phyloP scores from a whole-genome alignment of 2,329 filamentous ascomycete genomes.

The Pseudogymnoascus sp. region DNA sequence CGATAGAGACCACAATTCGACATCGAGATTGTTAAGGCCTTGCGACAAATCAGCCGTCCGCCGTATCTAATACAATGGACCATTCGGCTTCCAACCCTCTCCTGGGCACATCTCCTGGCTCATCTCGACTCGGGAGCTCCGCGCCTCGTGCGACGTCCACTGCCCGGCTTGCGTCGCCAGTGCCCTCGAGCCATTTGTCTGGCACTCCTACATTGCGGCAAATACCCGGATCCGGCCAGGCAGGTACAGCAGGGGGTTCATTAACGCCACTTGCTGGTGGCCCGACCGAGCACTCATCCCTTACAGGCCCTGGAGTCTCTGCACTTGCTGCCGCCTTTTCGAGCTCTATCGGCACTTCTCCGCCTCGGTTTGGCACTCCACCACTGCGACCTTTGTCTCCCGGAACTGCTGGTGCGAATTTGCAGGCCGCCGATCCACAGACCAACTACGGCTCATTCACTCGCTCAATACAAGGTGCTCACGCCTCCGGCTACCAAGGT shows the following conservation, averaged over 20 bases:
- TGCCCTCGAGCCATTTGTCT: conserved; percentile 36
- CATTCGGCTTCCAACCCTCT: conserved; percentile 3
- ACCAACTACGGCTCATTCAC: conserved; percentile 80
- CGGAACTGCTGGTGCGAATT: conserved; percentile 36
- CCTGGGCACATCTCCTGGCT: neutral
- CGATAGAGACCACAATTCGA: neutral
- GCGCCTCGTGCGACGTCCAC: conserved; percentile 52
- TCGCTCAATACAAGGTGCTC: conserved; percentile 34
- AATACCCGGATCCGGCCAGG: conserved; percentile 39
- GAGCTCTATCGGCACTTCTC: conserved; percentile 62
- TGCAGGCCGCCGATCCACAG: conserved; percentile 41
- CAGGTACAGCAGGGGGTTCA: conserved; percentile 34
- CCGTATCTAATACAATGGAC: neutral
- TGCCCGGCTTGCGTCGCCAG: conserved; percentile 53
- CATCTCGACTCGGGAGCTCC: conserved; percentile 34
- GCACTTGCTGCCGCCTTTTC: conserved; percentile 83
- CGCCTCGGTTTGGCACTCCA: conserved; percentile 62
- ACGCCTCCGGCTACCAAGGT: conserved; percentile 35
- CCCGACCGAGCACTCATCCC: conserved; percentile 46
- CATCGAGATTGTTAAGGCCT: neutral
- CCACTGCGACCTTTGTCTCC: conserved; percentile 51
- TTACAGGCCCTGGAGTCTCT: conserved; percentile 73
- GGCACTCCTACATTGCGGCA: conserved; percentile 43
- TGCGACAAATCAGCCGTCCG: neutral
- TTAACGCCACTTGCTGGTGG: conserved; percentile 60